phyloP scores from a whole-genome alignment of 225 moss, liverwort and hornwort genomes.

The Polytrichum formosum region DNA sequence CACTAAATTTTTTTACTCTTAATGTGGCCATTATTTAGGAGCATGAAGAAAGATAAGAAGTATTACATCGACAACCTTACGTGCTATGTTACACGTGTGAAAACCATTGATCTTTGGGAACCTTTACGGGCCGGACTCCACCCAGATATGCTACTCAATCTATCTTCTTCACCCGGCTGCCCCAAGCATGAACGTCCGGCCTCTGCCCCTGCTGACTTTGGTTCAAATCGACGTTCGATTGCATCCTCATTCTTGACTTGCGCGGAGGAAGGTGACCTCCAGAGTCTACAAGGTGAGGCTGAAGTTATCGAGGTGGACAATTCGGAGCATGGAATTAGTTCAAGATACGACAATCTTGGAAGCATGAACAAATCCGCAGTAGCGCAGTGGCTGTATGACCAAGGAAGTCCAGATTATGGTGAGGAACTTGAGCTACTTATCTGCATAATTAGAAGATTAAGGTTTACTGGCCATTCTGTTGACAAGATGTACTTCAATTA shows the following conservation, averaged over 20 bases:
- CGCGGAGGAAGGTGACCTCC: conserved; percentile 20
- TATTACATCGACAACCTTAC: conserved; percentile 50
- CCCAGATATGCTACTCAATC: conserved; percentile 36
- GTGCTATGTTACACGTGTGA: conserved; percentile 59
- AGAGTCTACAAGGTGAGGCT: conserved; percentile 27
- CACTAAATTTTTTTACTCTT: no score
- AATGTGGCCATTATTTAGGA: conserved; percentile 18
- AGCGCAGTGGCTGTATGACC: conserved; percentile 52
- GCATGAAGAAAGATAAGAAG: conserved; percentile 66
- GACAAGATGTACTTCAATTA: no score
- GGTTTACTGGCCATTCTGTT: no score
- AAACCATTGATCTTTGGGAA: conserved; percentile 37
- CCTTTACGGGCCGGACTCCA: conserved; percentile 40
- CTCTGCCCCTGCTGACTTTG: conserved; percentile 3
- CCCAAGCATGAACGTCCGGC: conserved; percentile 21
- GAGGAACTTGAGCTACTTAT: background rate
- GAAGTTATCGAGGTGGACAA: conserved; percentile 36
- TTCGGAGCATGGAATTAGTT: conserved; percentile 24
- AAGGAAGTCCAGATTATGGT: conserved; percentile 57
- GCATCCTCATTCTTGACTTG: conserved; percentile 20
- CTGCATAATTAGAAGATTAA: no score
- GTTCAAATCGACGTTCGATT: conserved; percentile 24
- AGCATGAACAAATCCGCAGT: conserved; percentile 30
- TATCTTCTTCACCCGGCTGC: conserved; percentile 13
- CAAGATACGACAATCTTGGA: conserved; percentile 12